Evolutionary conservation across 257 asterid genomes (phyloP), one percentile per base, ranked within the genome.

Genomic region (Lithospermum erythrorhizon): DNA sequence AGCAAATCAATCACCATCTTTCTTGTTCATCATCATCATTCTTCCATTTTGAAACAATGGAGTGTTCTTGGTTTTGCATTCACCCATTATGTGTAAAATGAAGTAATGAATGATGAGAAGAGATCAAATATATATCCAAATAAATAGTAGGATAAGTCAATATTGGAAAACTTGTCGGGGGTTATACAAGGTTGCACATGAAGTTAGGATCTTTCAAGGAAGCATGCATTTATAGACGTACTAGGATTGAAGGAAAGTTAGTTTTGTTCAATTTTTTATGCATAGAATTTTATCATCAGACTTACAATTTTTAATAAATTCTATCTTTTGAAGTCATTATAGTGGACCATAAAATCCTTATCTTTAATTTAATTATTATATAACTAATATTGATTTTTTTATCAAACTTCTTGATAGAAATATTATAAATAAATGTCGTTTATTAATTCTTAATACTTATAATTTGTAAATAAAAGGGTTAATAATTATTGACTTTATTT

Each of bases 1-100:
- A 21, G 41, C n/a, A 0, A 24, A 30, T 29, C 16, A 20, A 21
- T 16, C 20, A n/a, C 51, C 51, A 57, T 70, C 61, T 25, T 48
- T 29, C 0, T 35, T 55, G 8, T 65, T 71, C 61, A 23, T 49
- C 0, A 23, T 49, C 0, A 49, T 14, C 59, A 6, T 52, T 55
- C 55, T 64, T 60, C 58, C 60, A 74, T 69, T 82, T 72, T 75
- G 79, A 69, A 61, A 69, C 65, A 68, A 7, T n/a, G 69, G 59
- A 61, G 23, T 41, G 14, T 41, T 41, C 49, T 41, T 41, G 49
- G 14, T 55, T 49, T 81, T 74, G 35, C 68, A 68, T 51, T 69
- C 77, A 65, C 73, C 84, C 94, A 82, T 84, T 22, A 9, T 13
- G 15, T 18, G 27, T 17, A 22, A 27, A 17, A 53, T n/a, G 23